Evolutionary conservation across 305 asterid genomes (phyloP).

Genomic region (Nicotiana rustica): DNA sequence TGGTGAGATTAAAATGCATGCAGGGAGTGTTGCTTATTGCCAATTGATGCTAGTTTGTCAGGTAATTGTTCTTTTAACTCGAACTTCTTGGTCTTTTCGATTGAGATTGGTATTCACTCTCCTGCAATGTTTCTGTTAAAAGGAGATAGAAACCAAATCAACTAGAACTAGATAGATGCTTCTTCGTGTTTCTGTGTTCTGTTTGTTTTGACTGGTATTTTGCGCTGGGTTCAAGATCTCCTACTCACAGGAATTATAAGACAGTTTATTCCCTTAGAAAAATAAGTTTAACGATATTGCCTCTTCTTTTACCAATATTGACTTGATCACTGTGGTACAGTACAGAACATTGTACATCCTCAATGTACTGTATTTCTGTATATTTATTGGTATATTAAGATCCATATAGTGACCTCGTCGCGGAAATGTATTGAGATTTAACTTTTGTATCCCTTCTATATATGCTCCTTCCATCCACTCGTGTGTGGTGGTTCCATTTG

Average conservation of each 20-base stretch:
- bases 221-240: not conserved
- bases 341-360: not conserved
- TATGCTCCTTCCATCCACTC: not conserved
- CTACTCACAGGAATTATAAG: not conserved
- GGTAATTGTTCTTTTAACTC: slow-evolving; percentile 50
- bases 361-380: not conserved
- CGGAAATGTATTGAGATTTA: not conserved
- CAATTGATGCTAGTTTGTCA: slow-evolving; percentile 93
- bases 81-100: not conserved
- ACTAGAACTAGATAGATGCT: not conserved
- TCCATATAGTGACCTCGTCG: not conserved
- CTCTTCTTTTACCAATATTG: not conserved
- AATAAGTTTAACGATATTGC: not conserved
- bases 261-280: not conserved
- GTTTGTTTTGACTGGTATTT: not conserved
- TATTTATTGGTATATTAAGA: not conserved
- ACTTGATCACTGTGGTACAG: not conserved
- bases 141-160: slow-evolving; percentile 5
- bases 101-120: not conserved
- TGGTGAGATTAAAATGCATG: slow-evolving; percentile 68
- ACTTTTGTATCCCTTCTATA: not conserved
- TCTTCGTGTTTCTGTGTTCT: slow-evolving; percentile 2
- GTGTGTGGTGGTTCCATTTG: not conserved
- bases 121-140: not conserved
- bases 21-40: slow-evolving; percentile 76